Percentiles rank a stretch among this genome's conserved stretches.
Evolutionary conservation across 176 grass and related monocot species (phyloP).

Genomic region (Guadua angustifolia): DNA sequence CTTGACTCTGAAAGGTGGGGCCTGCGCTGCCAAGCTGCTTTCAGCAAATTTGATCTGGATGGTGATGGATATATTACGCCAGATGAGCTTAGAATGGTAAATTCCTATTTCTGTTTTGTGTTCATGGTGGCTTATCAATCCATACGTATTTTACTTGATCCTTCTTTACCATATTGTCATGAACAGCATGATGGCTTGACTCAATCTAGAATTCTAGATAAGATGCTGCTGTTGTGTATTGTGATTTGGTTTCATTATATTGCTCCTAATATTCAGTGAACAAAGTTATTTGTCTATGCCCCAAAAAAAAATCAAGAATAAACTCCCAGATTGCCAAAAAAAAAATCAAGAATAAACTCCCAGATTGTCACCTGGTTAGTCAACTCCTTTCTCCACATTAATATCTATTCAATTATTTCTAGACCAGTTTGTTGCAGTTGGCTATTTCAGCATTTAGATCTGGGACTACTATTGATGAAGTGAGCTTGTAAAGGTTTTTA

Average conservation of each 20-base stretch:
- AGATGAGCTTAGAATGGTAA: constrained; percentile 97
- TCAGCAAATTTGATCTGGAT: constrained; percentile 95
- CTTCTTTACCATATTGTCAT: constrained; percentile 3
- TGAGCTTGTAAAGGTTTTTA: constrained; percentile 5
- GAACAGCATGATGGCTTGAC: neutral
- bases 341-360: neutral
- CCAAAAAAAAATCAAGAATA: neutral
- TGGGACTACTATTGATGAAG: neutral
- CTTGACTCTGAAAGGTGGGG: constrained; percentile 85
- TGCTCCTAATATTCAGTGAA: constrained; percentile 12
- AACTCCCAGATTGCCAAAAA: too few relatives aligned
- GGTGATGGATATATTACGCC: constrained; percentile 96
- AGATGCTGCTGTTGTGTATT: neutral
- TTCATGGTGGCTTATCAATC: neutral
- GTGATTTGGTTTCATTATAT: constrained; percentile 2
- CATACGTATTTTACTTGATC: neutral
- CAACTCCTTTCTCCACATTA: neutral
- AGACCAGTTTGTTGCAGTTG: neutral
- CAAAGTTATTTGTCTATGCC: neutral
- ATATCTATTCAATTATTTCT: neutral
- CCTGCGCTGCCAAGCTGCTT: constrained; percentile 81
- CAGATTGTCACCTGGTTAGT: neutral
- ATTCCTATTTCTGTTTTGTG: constrained; percentile 44
- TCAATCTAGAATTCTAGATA: constrained; percentile 9
- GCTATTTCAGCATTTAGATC: constrained; percentile 25